Base-by-base conservation (phyloP, 1,284 basidiomycete species). In the Melampsora larici-populina region DNA sequence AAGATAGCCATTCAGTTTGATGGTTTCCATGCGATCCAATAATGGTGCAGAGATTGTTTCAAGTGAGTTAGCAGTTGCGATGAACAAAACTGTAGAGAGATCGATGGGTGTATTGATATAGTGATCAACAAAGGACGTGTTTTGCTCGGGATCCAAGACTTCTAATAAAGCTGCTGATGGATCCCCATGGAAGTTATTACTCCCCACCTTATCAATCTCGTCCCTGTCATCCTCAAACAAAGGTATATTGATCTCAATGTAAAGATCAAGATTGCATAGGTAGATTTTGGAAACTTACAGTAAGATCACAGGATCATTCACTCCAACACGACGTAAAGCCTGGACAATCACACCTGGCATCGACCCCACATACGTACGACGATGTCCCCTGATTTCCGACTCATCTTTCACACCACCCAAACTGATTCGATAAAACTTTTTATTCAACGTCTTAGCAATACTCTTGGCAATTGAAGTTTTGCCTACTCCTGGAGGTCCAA, bases 381-480 rank as follows among this genome's bases (percentile, higher is more conserved):
- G 79, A 79, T 84, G 84, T 7, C 80, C 85, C 11, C 85, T 82
- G 49, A 86, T 85, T 71, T 85, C 85, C 24, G 84, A 84, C 78
- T 86, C 85, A 79, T 86, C 85, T 13, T 85, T 82, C 1, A 86
- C 84, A 72, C 85, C 85, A 60, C 85, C 18, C 64, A 77, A 77
- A 60, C 75, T 21, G 75, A 55, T 70, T 69, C 73, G 78, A 49
- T 80, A 80, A 75, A 82, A 82, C 15, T 86, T 92, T 0, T 93
- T 91, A 2, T 91, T 91, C 74, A 91, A 90, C 11, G 92, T 92
- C 31, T 94, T 83, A 33, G 85, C 84, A 18, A 85, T 81, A 36
- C 82, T 83, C 31, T 81, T 78, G n/a, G 81, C 91, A 0, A 93
- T 87, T 0, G 90, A 92, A 0, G 92, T 93, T 84, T 93, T 93